Base-by-base conservation (phyloP, 768 basidiomycete species). In the Psilocybe tampanensis region DNA sequence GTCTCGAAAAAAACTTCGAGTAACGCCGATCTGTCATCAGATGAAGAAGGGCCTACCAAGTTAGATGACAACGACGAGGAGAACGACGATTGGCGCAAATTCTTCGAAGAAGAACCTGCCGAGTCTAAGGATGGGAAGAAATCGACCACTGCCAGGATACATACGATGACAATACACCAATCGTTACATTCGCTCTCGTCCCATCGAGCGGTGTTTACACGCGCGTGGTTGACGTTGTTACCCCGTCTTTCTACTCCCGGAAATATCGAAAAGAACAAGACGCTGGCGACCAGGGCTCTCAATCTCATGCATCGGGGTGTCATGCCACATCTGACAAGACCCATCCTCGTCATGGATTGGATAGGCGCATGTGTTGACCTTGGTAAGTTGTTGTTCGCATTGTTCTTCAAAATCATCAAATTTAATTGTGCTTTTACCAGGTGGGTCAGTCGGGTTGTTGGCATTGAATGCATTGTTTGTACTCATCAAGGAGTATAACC, bases 381-480 rank as follows among this genome's bases (percentile, higher is more conserved):
- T 63, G 94, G 93, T 88, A 53, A 59, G 84, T 68, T 36, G 18
- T 24, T 49, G 24, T 26, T 24, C 13, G 8, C 6, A 26, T 17
- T 45, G 3, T 13, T 45, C 12, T 13, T 26, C 7, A 29, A 5
- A 8, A 9, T 11, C 8, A 24, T 5, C 47, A 22, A 24, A 23
- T 22, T 11, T 22, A 24, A 48, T 47, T 4, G 11, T 2, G 26
- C 15, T 11, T 11, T 59, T 29, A 29, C 9, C 4, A 91, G 94
- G 95, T 32, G 95, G 94, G 1, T 82, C 86, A 0, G 81, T 91
- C 15, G 97, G 94, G 1, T 78, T 99, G 54, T 76, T 98, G 43
- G 94, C 93, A 1, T 79, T 99, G 61, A 98, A 98, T 64, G 89
- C 92, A 1, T 72, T 99, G 48, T 98, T 94, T 67, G 83, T 89